Evolutionary conservation across 345 rosid genomes (phyloP).

Genomic region (Camelina laxa): DNA sequence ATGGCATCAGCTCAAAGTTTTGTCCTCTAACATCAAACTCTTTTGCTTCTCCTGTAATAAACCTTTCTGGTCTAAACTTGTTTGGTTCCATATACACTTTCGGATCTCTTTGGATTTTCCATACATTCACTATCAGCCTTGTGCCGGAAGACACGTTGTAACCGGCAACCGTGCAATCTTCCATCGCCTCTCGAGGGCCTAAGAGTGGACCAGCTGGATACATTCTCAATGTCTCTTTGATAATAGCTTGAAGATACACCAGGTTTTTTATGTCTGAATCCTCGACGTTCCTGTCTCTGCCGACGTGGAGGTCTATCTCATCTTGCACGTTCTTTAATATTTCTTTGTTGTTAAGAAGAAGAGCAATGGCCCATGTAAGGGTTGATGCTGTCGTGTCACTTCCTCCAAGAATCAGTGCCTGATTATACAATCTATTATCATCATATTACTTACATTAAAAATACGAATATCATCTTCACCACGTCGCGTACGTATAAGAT

Average conservation of each 20-base stretch:
- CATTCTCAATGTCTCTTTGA: constrained; percentile 65
- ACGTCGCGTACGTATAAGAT: neutral
- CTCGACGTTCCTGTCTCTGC: constrained; percentile 51
- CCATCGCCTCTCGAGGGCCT: constrained; percentile 56
- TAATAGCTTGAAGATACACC: constrained; percentile 59
- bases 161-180: constrained; percentile 57
- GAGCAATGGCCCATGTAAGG: constrained; percentile 65
- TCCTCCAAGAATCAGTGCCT: constrained; percentile 62
- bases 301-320: constrained; percentile 57
- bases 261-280: constrained; percentile 59
- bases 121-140: constrained; percentile 53
- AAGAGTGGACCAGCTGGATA: constrained; percentile 65
- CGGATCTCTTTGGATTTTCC: constrained; percentile 63
- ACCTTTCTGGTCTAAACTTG: constrained; percentile 59
- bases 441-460: neutral
- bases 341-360: constrained; percentile 56
- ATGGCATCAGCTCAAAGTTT: constrained; percentile 54
- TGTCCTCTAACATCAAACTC: constrained; percentile 47
- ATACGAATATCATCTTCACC: neutral
- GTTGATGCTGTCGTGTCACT: constrained; percentile 53
- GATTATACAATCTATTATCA: neutral
- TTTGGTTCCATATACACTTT: constrained; percentile 46
- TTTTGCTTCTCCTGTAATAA: constrained; percentile 52
- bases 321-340: constrained; percentile 53
- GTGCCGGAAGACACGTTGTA: constrained; percentile 54